Conservation (phyloP, 2,329 filamentous ascomycete species). For the Waltergamsia citrina region DNA sequence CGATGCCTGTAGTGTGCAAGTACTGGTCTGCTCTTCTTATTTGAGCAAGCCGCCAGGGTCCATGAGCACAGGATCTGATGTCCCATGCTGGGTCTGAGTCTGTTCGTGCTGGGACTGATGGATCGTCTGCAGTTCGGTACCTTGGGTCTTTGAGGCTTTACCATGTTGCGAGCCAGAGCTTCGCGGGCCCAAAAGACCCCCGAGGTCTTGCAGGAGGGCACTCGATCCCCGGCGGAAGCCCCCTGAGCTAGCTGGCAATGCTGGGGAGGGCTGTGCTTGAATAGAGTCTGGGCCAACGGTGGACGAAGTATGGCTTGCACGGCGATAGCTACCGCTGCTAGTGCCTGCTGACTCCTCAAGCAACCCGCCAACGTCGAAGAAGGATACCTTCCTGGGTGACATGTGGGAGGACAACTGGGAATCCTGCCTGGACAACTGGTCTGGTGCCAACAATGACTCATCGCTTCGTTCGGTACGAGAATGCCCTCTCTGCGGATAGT, state of each 20-base stretch:
- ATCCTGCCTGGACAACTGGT: slow-evolving; percentile 19
- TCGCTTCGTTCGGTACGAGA: slow-evolving; percentile 32
- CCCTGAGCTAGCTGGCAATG: slow-evolving; percentile 30
- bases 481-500: slow-evolving; percentile 30
- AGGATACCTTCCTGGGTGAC: slow-evolving; percentile 47
- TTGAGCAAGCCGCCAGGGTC: slow-evolving; percentile 31
- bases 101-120: slow-evolving; percentile 28
- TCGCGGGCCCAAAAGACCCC: slow-evolving; percentile 39
- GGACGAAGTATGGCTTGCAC: slow-evolving; percentile 32
- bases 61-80: slow-evolving; percentile 21
- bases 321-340: slow-evolving; percentile 21
- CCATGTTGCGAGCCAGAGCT: slow-evolving; percentile 14
- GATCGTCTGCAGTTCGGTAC: slow-evolving; percentile 37
- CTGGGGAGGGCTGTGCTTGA: slow-evolving; percentile 27
- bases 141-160: slow-evolving; percentile 20
- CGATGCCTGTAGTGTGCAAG: too few species aligned
- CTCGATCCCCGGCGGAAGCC: slow-evolving; percentile 45
- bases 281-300: slow-evolving; percentile 27
- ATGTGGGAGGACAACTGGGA: slow-evolving; percentile 7
- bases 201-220: slow-evolving; percentile 48
- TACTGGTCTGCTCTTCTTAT: slow-evolving; percentile 7
- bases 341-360: slow-evolving; percentile 38
- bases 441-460: slow-evolving; percentile 28
- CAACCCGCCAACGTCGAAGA: slow-evolving; percentile 78
- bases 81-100: slow-evolving; percentile 17